phyloP scores from a whole-genome alignment of 2,329 filamentous ascomycete species.

The Penicillium thymicola region DNA sequence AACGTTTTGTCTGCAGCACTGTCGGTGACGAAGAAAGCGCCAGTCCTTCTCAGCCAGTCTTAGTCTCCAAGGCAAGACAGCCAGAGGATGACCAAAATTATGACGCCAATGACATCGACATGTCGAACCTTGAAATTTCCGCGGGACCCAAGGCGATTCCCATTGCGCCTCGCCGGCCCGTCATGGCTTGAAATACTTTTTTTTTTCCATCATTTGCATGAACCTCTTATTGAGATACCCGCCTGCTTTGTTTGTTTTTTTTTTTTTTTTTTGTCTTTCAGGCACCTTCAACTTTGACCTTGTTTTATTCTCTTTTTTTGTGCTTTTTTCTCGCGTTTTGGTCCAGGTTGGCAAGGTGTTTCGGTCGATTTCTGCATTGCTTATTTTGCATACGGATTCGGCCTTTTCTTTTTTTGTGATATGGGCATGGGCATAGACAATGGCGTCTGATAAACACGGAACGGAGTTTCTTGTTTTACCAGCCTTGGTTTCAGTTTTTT shows the following conservation, averaged over 20 bases:
- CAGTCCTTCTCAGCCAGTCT: conserved; percentile 22
- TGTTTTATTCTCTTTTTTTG: conserved; percentile 7
- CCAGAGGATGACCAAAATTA: conserved; percentile 22
- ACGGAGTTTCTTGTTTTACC: conserved; percentile 17
- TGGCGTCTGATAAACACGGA: conserved; percentile 24
- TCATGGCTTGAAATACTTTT: conserved; percentile 32
- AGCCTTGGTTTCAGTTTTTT: neutral
- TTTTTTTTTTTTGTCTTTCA: conserved; percentile 7
- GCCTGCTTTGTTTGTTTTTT: conserved; percentile 7
- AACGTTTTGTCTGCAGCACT: conserved; percentile 42
- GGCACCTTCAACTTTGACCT: conserved; percentile 13
- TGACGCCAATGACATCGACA: conserved; percentile 31
- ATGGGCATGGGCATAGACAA: conserved; percentile 24
- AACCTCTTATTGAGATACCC: conserved; percentile 15
- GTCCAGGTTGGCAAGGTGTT: conserved; percentile 7
- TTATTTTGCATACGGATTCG: conserved; percentile 5
- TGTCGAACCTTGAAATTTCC: conserved; percentile 34
- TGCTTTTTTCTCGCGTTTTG: conserved; percentile 2
- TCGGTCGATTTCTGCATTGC: neutral
- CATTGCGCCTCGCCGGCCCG: conserved; percentile 34
- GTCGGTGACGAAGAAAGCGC: conserved; percentile 30
- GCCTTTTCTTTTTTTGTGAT: conserved; percentile 7
- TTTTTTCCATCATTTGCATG: conserved; percentile 11
- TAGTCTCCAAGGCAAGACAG: conserved; percentile 20
- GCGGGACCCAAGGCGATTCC: conserved; percentile 39